Conservation (phyloP, 306 rosid genomes). For the Begonia masoniana region DNA sequence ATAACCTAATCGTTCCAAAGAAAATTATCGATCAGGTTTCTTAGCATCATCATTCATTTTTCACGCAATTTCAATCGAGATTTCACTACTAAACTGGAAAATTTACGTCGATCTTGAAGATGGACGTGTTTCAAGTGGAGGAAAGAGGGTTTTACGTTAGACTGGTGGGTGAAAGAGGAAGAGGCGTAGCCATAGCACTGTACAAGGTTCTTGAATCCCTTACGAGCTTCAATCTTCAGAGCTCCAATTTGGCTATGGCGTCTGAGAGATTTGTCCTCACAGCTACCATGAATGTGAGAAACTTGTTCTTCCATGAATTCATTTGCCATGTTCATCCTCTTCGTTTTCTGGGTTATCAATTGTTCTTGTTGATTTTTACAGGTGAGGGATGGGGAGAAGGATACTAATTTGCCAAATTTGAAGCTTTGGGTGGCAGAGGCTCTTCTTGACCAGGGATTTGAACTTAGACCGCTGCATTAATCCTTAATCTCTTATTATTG, state of each 20-base stretch:
- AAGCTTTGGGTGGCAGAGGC: conserved; percentile 87
- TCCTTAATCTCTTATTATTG: too few relatives aligned
- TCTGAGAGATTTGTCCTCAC: conserved; percentile 40
- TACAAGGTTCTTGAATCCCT: conserved; percentile 75
- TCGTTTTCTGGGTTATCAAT: not conserved
- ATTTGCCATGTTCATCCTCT: not conserved
- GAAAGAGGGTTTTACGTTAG: conserved; percentile 67
- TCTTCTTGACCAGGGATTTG: conserved; percentile 74
- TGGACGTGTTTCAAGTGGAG: conserved; percentile 75
- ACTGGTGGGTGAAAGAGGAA: conserved; percentile 51
- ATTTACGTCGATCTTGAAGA: conserved; percentile 19
- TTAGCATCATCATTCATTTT: not conserved
- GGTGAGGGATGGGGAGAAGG: conserved; percentile 46
- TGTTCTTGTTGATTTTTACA: conserved; percentile 9
- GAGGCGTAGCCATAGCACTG: conserved; percentile 47
- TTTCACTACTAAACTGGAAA: not conserved
- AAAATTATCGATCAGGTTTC: conserved; percentile 48
- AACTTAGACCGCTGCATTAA: conserved; percentile 19
- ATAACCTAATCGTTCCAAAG: conserved; percentile 22
- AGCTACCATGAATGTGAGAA: conserved; percentile 46
- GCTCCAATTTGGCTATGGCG: conserved; percentile 55
- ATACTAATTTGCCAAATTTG: conserved; percentile 62
- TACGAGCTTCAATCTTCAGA: conserved; percentile 42
- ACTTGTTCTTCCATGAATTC: too few relatives aligned
- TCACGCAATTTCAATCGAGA: not conserved